Percentiles rank a stretch among this genome's conserved stretches.
These are phyloP conservation scores for Dictyostelium discoideum DNA, from an alignment of 78 protist genomes.

Conservation along the genomic window DNA sequence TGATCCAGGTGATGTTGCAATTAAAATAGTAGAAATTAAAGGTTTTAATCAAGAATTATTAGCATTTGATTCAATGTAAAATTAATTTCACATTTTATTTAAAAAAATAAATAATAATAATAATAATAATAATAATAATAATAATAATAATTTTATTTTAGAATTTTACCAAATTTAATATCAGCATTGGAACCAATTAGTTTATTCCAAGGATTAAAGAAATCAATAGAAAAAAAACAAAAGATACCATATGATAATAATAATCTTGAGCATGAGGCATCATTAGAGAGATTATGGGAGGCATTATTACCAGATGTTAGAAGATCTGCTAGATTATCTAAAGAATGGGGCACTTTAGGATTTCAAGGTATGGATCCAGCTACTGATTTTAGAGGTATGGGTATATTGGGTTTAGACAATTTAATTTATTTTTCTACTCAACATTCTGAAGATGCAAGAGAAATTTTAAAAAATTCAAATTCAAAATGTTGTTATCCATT, in stretches of 20 bases:
- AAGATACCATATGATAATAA: background rate
- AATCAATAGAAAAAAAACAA: background rate
- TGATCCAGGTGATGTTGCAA: slow-evolving; percentile 35
- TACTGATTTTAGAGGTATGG: slow-evolving; percentile 83
- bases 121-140: background rate
- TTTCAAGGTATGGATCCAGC: slow-evolving; percentile 84
- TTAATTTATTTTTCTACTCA: slow-evolving; percentile 37
- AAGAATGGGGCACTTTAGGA: slow-evolving; percentile 74
- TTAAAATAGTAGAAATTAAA: slow-evolving; percentile 17
- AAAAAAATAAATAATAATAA: background rate
- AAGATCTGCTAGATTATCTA: slow-evolving; percentile 20
- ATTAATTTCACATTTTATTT: no score
- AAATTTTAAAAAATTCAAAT: background rate
- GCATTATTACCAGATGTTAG: slow-evolving; percentile 17
- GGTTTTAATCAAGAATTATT: slow-evolving; percentile 2
- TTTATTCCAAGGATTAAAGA: slow-evolving; percentile 6
- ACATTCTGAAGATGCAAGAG: slow-evolving; percentile 3
- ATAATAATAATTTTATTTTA: background rate
- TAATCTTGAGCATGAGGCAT: slow-evolving; percentile 16
- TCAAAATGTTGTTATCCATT: slow-evolving; percentile 45
- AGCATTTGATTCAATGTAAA: slow-evolving; percentile 55
- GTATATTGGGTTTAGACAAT: slow-evolving; percentile 69
- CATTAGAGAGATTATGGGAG: slow-evolving; percentile 45
- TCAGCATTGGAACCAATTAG: slow-evolving; percentile 60
- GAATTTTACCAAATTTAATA: slow-evolving; percentile 42